Percentiles rank a stretch among this genome's conserved stretches.
Conservation (phyloP, 2,329 filamentous ascomycete genomes). For the Fusarium denticulatum region DNA sequence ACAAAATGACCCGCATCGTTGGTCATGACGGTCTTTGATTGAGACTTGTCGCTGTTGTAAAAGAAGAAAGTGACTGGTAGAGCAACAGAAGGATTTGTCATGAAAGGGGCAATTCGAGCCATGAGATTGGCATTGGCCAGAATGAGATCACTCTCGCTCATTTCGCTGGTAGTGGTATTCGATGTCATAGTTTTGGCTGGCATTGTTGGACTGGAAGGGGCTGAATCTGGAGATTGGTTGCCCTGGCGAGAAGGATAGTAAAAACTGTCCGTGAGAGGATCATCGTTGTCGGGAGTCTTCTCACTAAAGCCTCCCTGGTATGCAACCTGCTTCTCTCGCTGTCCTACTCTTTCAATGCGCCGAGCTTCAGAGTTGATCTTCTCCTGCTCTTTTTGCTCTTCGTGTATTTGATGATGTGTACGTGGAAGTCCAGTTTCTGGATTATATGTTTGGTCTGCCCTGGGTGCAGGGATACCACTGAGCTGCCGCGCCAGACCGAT, state of each 20-base stretch:
- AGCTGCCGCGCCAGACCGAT: slow-evolving; percentile 87
- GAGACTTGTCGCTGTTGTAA: slow-evolving; percentile 85
- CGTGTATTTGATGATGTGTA: slow-evolving; percentile 47
- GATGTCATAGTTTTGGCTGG: slow-evolving; percentile 46
- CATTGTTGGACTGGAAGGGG: slow-evolving; percentile 56
- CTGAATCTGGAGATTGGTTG: slow-evolving; percentile 51
- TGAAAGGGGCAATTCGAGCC: slow-evolving; percentile 86
- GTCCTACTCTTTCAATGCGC: slow-evolving; percentile 77
- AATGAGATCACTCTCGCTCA: slow-evolving; percentile 79
- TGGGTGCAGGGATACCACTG: slow-evolving; percentile 83
- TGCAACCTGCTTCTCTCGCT: slow-evolving; percentile 76
- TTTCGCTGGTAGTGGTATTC: slow-evolving; percentile 59
- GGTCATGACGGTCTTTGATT: slow-evolving; percentile 85
- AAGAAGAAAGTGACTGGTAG: slow-evolving; percentile 92
- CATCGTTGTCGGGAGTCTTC: slow-evolving; percentile 59
- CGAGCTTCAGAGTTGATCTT: slow-evolving; percentile 79
- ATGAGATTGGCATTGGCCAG: slow-evolving; percentile 88
- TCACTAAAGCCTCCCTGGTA: slow-evolving; percentile 80
- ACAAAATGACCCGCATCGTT: slow-evolving; percentile 91
- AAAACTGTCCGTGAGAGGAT: slow-evolving; percentile 46
- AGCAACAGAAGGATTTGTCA: slow-evolving; percentile 82
- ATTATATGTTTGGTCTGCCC: slow-evolving; percentile 48
- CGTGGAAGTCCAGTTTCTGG: slow-evolving; percentile 32
- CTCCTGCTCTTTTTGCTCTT: slow-evolving; percentile 66
- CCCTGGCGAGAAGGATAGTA: slow-evolving; percentile 46